Percentiles rank a stretch among this genome's conserved stretches.
These are phyloP conservation scores for Micractinium conductrix DNA, from an alignment of 139 green algal species.

Conservation along the genomic window DNA sequence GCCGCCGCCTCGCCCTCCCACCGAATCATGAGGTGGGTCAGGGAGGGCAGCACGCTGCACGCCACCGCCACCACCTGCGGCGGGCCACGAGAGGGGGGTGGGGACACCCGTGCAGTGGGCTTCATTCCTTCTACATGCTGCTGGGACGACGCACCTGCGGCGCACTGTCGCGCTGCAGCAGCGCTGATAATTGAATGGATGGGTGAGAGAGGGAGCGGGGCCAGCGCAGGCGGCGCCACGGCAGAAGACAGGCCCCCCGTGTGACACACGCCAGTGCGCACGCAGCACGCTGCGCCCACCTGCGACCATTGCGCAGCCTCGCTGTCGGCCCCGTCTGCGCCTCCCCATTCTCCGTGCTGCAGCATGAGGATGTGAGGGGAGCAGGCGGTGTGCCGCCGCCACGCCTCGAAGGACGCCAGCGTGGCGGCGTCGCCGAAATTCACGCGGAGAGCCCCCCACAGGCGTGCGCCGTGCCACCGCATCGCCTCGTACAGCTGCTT, in stretches of 20 bases:
- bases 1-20: not conserved
- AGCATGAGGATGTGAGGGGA: not conserved
- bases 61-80: constrained; percentile 4
- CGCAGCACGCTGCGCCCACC: too few relatives aligned
- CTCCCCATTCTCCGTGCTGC: not conserved
- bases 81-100: not conserved
- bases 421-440: not conserved
- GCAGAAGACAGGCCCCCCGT: not conserved
- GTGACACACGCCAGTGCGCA: too few relatives aligned
- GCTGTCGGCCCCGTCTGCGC: too few relatives aligned
- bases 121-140: too few relatives aligned
- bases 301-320: too few relatives aligned
- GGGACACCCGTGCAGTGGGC: too few relatives aligned
- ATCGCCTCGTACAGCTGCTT: constrained; percentile 16
- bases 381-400: not conserved
- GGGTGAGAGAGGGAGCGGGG: not conserved
- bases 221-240: too few relatives aligned
- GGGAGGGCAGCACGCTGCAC: not conserved
- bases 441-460: not conserved
- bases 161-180: too few relatives aligned
- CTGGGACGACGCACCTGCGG: too few relatives aligned
- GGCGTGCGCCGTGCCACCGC: not conserved
- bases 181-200: too few relatives aligned
- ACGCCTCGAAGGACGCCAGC: not conserved
- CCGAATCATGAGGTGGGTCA: not conserved